These are phyloP conservation scores for Plectranthus barbatus DNA, from an alignment of 257 asterid genomes.

Conservation along the genomic window DNA sequence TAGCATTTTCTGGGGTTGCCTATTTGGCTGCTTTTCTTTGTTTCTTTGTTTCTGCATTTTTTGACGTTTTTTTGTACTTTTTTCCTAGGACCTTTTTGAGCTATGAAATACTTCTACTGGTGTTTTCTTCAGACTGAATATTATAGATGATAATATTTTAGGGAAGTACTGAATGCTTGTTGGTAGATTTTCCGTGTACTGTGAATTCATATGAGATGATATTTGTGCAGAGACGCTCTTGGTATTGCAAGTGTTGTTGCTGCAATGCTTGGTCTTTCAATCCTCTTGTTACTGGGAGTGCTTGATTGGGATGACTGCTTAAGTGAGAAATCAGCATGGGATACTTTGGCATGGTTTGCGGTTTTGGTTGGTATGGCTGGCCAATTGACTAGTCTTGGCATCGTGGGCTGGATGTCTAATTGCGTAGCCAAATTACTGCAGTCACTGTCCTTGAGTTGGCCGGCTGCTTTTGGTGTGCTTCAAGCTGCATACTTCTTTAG, in stretches of 20 bases:
- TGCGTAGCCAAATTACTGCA: conserved; percentile 64
- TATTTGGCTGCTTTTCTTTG: no score
- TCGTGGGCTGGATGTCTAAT: conserved; percentile 80
- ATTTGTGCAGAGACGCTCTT: conserved; percentile 62
- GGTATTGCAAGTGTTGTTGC: conserved; percentile 91
- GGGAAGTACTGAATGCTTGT: neutral
- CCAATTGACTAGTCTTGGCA: conserved; percentile 78
- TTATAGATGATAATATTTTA: no score
- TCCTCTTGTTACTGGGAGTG: conserved; percentile 68
- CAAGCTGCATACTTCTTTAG: conserved; percentile 81
- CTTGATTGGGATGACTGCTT: conserved; percentile 92
- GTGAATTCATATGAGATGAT: conserved; percentile 6
- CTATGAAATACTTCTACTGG: no score
- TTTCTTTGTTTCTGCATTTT: no score
- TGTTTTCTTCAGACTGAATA: no score
- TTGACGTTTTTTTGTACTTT: no score
- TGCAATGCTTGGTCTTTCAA: conserved; percentile 93
- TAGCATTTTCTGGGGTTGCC: no score
- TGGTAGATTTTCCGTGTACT: neutral
- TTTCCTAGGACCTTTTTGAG: no score
- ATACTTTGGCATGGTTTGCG: conserved; percentile 97
- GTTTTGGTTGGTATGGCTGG: conserved; percentile 95
- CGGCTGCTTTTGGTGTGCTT: conserved; percentile 78
- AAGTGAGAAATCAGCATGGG: conserved; percentile 96
- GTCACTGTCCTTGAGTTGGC: conserved; percentile 86